phyloP scores from a whole-genome alignment of 352 stramenopile species.

The Globisporangium rhizosaccharum region DNA sequence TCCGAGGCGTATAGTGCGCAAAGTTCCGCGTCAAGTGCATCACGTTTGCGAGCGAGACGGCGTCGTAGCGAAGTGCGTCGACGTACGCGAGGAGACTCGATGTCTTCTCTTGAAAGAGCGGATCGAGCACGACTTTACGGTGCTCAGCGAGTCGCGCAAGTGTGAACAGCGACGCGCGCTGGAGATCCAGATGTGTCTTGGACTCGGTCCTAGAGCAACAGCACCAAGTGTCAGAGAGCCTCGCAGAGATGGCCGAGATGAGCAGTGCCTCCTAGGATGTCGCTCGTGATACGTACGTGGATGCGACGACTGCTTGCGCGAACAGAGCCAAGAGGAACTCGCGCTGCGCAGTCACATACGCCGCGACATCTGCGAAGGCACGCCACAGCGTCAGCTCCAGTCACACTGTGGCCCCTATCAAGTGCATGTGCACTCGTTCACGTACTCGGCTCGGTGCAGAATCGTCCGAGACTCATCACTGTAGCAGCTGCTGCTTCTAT shows the following conservation, averaged over 20 bases:
- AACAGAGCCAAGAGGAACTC: constrained; percentile 13
- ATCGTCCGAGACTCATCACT: constrained; percentile 11
- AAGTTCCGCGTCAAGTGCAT: constrained; percentile 24
- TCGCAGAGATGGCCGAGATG: neutral
- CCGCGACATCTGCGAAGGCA: constrained; percentile 3
- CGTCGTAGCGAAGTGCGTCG: neutral
- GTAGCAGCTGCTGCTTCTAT: neutral
- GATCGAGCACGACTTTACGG: constrained; percentile 13
- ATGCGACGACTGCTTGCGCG: neutral
- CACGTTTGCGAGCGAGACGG: constrained; percentile 17
- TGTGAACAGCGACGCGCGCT: constrained; percentile 23
- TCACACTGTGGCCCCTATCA: neutral
- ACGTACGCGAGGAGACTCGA: constrained; percentile 11
- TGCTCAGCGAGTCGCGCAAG: constrained; percentile 26
- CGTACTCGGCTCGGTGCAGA: constrained; percentile 13
- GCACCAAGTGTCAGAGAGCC: neutral
- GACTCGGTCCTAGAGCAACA: neutral
- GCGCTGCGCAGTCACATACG: constrained; percentile 4
- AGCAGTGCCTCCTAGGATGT: neutral
- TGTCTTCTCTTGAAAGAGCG: constrained; percentile 30
- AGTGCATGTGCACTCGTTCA: neutral
- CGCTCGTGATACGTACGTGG: neutral
- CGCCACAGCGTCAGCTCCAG: neutral
- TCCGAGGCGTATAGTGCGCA: constrained; percentile 18
- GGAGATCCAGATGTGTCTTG: constrained; percentile 7